Conservation (phyloP, 495 filamentous ascomycete genomes). For the Aspergillus biplanus region DNA sequence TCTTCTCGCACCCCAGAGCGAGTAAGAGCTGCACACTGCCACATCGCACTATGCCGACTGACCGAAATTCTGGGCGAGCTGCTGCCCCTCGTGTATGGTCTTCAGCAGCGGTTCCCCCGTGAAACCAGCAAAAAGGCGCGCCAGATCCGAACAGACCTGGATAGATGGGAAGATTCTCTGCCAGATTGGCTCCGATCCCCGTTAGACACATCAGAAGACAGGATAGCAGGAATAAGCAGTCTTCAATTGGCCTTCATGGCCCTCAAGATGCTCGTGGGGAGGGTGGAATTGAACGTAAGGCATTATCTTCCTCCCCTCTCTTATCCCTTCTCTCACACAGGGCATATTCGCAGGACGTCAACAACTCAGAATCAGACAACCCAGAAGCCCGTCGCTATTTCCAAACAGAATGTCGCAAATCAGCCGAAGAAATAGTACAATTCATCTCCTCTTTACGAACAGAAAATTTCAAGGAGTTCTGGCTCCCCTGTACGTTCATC, state of each 20-base stretch:
- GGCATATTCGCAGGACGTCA: constrained; percentile 40
- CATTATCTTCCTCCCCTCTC: not conserved
- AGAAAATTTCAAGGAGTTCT: constrained; percentile 53
- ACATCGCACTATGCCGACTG: constrained; percentile 54
- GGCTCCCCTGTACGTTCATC: constrained; percentile 47
- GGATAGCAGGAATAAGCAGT: constrained; percentile 50
- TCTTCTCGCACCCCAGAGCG: constrained; percentile 43
- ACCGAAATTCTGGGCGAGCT: constrained; percentile 57
- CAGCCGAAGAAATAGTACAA: constrained; percentile 57
- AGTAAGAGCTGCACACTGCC: constrained; percentile 50
- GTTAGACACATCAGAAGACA: constrained; percentile 32
- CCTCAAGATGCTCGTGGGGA: constrained; percentile 54
- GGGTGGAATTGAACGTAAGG: constrained; percentile 54
- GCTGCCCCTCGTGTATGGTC: constrained; percentile 53
- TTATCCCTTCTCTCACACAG: not conserved
- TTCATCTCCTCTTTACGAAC: constrained; percentile 51
- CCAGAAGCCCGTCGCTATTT: constrained; percentile 52
- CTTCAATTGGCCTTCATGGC: constrained; percentile 56
- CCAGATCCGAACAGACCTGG: constrained; percentile 49
- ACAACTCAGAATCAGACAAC: constrained; percentile 47
- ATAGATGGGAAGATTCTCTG: constrained; percentile 51
- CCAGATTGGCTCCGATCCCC: constrained; percentile 48
- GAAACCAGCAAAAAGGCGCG: constrained; percentile 47
- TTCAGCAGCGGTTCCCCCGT: constrained; percentile 44
- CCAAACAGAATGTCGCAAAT: constrained; percentile 51